Evolutionary conservation across 2,329 filamentous ascomycete species (phyloP), one percentile per base, ranked within the genome.

Genomic region (Drechslerella dactyloides): DNA sequence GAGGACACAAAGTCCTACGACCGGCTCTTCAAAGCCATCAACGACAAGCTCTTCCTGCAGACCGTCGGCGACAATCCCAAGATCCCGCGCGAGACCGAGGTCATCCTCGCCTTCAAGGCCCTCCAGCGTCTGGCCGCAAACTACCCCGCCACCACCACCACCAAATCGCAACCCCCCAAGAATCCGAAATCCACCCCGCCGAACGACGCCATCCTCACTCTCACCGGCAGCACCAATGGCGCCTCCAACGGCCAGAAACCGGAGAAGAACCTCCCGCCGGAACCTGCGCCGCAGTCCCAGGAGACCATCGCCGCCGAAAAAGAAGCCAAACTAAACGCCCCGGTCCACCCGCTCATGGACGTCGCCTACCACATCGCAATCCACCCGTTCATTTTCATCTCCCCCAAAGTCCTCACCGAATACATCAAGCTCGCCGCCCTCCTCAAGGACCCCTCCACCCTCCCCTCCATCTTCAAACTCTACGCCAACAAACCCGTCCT

Each of bases 401-500:
- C 90, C 2, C 86, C 89, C 7, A 82, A 84, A 30, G 82, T 93
- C 35, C 85, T 97, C 42, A 82, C 85, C 65, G 80, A 85, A 75
- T 97, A 97, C 79, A 87, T 96, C 73, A 83, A 85, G 40, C 86
- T 91, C 50, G 91, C 96, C 79, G 84, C 87, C 27, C 84, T 87
- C 10, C 85, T 97, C 48, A 85, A 87, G 73, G 87, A 85, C 64
- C 88, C 91, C 1, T 86, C 90, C 74, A 87, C 90, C 50, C 85
- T 97, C 73, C 91, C 93, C 5, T 85, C 88, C 69, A 86, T 92
- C 46, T 89, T 99, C 77, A 82, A 87, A 63, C 84, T 97, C 59
- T 97, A 93, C 79, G 90, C 91, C 54, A 86, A 86, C 75, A 99
- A 97, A 80, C 89, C 90, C 8, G 81, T 90, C 58, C 81, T 81